Conservation (phyloP, 2,329 filamentous ascomycete species). For the Scortechinia acanthostroma region DNA sequence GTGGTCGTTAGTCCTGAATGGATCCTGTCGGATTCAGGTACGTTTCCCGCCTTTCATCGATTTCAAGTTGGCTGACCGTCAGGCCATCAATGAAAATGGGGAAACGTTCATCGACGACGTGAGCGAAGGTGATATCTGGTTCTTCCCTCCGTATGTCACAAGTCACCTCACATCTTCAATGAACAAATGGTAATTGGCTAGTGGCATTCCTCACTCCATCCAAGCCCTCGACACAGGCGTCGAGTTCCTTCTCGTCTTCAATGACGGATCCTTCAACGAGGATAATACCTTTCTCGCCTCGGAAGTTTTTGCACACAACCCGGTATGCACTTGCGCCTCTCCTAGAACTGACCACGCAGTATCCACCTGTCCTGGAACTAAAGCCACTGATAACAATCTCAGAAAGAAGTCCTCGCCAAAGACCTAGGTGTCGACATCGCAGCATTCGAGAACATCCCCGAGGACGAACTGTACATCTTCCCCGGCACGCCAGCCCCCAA, state of each 20-base stretch:
- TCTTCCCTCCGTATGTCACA: slow-evolving; percentile 28
- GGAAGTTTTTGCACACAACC: slow-evolving; percentile 40
- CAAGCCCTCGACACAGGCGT: slow-evolving; percentile 44
- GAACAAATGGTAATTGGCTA: not conserved
- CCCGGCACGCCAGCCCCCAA: slow-evolving; percentile 37
- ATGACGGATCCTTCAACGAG: slow-evolving; percentile 49
- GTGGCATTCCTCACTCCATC: slow-evolving; percentile 38
- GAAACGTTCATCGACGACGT: slow-evolving; percentile 37
- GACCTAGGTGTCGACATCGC: slow-evolving; percentile 37
- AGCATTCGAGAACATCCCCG: slow-evolving; percentile 36
- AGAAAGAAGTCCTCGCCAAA: slow-evolving; percentile 42
- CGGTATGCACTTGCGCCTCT: slow-evolving; percentile 25
- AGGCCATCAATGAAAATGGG: slow-evolving; percentile 41
- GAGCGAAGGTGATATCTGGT: slow-evolving; percentile 42
- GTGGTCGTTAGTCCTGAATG: slow-evolving; percentile 44
- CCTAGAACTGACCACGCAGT: too few species aligned
- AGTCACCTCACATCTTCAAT: not conserved
- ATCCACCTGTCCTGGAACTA: too few species aligned
- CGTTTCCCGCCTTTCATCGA: too few species aligned
- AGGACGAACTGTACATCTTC: slow-evolving; percentile 41
- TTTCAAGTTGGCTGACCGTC: too few species aligned
- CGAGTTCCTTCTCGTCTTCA: slow-evolving; percentile 54
- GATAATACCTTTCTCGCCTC: slow-evolving; percentile 50
- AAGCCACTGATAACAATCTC: slow-evolving; percentile 6
- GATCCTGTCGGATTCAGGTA: slow-evolving; percentile 13